phyloP scores from a whole-genome alignment of 163 green algal species.

The Smithsoniella earleae region DNA sequence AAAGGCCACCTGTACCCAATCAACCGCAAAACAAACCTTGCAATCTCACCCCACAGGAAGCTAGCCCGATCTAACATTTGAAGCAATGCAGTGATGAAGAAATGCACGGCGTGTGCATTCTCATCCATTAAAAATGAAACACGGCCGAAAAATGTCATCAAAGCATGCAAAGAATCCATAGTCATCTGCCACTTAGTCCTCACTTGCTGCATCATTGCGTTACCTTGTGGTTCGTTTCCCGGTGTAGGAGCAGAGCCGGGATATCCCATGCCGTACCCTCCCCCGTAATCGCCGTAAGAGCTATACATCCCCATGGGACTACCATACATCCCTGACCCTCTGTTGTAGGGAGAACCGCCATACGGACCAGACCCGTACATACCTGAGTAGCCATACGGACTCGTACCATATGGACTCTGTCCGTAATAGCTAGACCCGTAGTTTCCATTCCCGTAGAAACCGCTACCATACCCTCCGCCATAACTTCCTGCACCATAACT shows the following conservation, averaged over 20 bases:
- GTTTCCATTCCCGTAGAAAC: slow-evolving; percentile 36
- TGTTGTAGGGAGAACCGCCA: background rate
- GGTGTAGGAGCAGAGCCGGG: too few relatives aligned
- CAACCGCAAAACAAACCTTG: slow-evolving; percentile 83
- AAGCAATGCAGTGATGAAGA: slow-evolving; percentile 92
- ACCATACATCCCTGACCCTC: slow-evolving; percentile 38
- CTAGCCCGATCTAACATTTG: slow-evolving; percentile 86
- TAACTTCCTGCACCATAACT: slow-evolving; percentile 27
- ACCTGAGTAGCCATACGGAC: slow-evolving; percentile 36
- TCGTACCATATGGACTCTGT: slow-evolving; percentile 35
- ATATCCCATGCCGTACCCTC: slow-evolving; percentile 33
- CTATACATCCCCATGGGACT: slow-evolving; percentile 33
- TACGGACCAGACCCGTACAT: slow-evolving; percentile 32
- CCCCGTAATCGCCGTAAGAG: slow-evolving; percentile 37
- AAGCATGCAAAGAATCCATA: slow-evolving; percentile 62
- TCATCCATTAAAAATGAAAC: slow-evolving; percentile 96
- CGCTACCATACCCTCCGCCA: slow-evolving; percentile 35
- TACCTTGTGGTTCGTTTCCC: too few relatives aligned
- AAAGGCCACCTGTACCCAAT: slow-evolving; percentile 52
- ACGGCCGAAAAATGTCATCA: slow-evolving; percentile 90
- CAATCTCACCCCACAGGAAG: slow-evolving; percentile 88
- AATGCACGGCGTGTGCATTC: slow-evolving; percentile 94
- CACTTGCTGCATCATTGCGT: slow-evolving; percentile 15
- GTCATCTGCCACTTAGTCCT: slow-evolving; percentile 65
- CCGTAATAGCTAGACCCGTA: slow-evolving; percentile 38